phyloP scores from a whole-genome alignment of 148 eudicot genomes.

The Rhododendron griersonianum region DNA sequence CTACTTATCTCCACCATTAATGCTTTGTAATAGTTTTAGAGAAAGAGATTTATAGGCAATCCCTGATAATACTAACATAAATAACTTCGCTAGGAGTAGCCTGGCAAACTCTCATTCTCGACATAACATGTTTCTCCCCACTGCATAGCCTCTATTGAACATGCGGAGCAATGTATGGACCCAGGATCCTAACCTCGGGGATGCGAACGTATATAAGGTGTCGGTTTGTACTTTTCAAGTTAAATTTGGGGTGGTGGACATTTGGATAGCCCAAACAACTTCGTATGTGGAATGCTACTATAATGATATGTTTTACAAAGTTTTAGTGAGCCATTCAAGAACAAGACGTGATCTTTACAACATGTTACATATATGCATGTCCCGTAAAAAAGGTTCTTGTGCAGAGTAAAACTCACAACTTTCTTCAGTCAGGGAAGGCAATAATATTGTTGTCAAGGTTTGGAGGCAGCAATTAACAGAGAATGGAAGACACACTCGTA shows the following conservation, averaged over 20 bases:
- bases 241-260: background rate
- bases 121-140: too few relatives aligned
- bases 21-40: too few relatives aligned
- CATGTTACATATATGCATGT: background rate
- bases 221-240: background rate
- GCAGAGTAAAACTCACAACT: background rate
- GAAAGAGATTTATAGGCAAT: too few relatives aligned
- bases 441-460: background rate
- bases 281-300: too few relatives aligned
- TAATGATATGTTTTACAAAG: too few relatives aligned
- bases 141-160: background rate
- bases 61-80: background rate
- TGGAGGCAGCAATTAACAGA: background rate
- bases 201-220: background rate
- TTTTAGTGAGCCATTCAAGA: too few relatives aligned
- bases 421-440: background rate
- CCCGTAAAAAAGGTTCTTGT: background rate
- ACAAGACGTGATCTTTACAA: background rate
- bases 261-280: too few relatives aligned
- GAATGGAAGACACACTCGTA: background rate
- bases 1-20: background rate
- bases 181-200: background rate
- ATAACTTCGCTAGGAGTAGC: background rate
- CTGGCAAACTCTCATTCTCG: background rate
- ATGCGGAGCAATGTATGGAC: background rate